A percentile compares a stretch with the other conserved stretches of the same genome.
These are phyloP conservation scores for Daldinia grandis DNA, from an alignment of 495 filamentous ascomycete species.

Conservation along the genomic window DNA sequence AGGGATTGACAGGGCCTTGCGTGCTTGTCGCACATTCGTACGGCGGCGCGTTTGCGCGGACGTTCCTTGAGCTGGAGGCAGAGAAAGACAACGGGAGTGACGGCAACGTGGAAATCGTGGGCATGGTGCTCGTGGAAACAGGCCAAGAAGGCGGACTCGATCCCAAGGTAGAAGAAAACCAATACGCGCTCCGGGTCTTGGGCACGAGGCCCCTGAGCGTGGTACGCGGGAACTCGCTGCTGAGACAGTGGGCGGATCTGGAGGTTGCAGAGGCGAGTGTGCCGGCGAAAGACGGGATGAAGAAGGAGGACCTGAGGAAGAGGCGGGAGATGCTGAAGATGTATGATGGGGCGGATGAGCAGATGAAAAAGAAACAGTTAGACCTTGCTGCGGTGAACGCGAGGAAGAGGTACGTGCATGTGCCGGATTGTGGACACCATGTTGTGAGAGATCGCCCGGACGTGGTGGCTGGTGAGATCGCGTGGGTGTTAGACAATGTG, in stretches of 20 bases:
- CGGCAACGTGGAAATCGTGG: slow-evolving; percentile 7
- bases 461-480: slow-evolving; percentile 55
- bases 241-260: slow-evolving; percentile 28
- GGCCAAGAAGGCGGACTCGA: slow-evolving; percentile 55
- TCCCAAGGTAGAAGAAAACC: slow-evolving; percentile 50
- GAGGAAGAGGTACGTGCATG: slow-evolving; percentile 47
- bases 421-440: slow-evolving; percentile 60
- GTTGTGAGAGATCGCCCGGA: slow-evolving; percentile 58
- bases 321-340: slow-evolving; percentile 46
- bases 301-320: slow-evolving; percentile 5
- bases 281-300: not conserved
- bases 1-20: slow-evolving; percentile 51
- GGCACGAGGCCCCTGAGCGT: slow-evolving; percentile 48
- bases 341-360: slow-evolving; percentile 50
- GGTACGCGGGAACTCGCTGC: slow-evolving; percentile 32
- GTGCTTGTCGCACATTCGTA: slow-evolving; percentile 62
- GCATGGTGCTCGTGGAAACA: slow-evolving; percentile 46
- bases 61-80: slow-evolving; percentile 46
- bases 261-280: slow-evolving; percentile 18
- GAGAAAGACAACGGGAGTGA: not conserved
- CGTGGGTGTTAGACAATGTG: slow-evolving; percentile 55
- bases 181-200: slow-evolving; percentile 49
- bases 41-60: slow-evolving; percentile 60
- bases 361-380: slow-evolving; percentile 57
- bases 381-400: slow-evolving; percentile 43